Conservation (phyloP, 306 rosid genomes). For the Alnus rubra region DNA sequence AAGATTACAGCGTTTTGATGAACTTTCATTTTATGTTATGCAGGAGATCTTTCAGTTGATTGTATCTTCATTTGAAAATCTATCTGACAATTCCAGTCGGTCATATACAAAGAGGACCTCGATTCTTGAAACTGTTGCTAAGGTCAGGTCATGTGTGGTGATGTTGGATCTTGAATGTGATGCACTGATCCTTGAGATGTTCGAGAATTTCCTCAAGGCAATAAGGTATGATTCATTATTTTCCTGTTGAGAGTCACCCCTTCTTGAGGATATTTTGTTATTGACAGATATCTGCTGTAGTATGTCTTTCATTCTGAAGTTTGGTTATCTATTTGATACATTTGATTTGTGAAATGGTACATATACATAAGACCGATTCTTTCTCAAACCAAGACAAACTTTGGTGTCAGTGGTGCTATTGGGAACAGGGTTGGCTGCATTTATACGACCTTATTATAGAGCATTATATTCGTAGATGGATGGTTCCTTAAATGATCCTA, state of each 20-base stretch:
- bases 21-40: slow-evolving; percentile 14
- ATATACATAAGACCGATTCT: background rate
- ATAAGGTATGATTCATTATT: slow-evolving; percentile 56
- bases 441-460: background rate
- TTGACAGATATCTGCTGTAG: background rate
- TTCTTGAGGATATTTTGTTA: slow-evolving; percentile 5
- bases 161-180: slow-evolving; percentile 97
- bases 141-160: slow-evolving; percentile 90
- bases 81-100: slow-evolving; percentile 61
- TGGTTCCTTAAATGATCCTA: background rate
- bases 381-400: background rate
- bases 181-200: slow-evolving; percentile 80
- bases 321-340: background rate
- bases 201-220: slow-evolving; percentile 74
- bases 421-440: background rate
- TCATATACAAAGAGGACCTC: slow-evolving; percentile 68
- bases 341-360: background rate
- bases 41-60: slow-evolving; percentile 86
- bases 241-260: background rate
- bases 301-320: background rate
- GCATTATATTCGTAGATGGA: background rate
- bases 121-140: slow-evolving; percentile 89
- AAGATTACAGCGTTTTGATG: background rate
- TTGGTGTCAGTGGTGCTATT: background rate
- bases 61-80: slow-evolving; percentile 86